Percentiles rank a stretch among this genome's conserved stretches.
Conservation (phyloP, 331 rosid species). For the Saraca asoca region DNA sequence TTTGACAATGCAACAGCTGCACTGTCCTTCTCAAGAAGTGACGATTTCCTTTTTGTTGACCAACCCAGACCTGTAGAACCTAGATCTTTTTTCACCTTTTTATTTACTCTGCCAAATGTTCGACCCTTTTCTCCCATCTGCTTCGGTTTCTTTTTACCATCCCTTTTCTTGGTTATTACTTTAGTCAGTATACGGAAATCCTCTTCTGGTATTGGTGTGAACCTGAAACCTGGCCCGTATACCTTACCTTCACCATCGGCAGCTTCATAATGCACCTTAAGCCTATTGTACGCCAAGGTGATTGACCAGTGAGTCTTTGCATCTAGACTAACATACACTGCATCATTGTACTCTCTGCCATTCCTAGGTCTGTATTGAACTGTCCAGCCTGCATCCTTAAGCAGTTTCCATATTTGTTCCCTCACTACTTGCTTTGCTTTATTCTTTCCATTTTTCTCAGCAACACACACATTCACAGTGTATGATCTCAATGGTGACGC, state of each 20-base stretch:
- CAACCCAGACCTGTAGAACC: constrained; percentile 38
- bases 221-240: constrained; percentile 61
- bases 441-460: constrained; percentile 23
- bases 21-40: constrained; percentile 34
- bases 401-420: constrained; percentile 58
- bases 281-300: constrained; percentile 80
- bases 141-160: constrained; percentile 22
- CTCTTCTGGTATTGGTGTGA: constrained; percentile 66
- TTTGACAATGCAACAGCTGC: constrained; percentile 34
- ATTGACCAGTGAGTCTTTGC: constrained; percentile 91
- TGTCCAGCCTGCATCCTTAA: constrained; percentile 84
- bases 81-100: constrained; percentile 41
- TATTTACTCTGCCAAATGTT: constrained; percentile 29
- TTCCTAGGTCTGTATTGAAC: constrained; percentile 74
- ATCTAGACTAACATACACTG: constrained; percentile 79
- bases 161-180: constrained; percentile 44
- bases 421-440: constrained; percentile 59
- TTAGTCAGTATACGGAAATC: constrained; percentile 57
- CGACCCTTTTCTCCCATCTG: constrained; percentile 34
- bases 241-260: constrained; percentile 57
- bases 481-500: constrained; percentile 34
- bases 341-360: constrained; percentile 60
- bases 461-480: constrained; percentile 9
- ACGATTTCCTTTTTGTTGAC: constrained; percentile 44
- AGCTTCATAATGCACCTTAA: constrained; percentile 60